Percentiles rank a stretch among this genome's conserved stretches.
Conservation (phyloP, 129 eudicot genomes). For the Oenanthe sinensis region DNA sequence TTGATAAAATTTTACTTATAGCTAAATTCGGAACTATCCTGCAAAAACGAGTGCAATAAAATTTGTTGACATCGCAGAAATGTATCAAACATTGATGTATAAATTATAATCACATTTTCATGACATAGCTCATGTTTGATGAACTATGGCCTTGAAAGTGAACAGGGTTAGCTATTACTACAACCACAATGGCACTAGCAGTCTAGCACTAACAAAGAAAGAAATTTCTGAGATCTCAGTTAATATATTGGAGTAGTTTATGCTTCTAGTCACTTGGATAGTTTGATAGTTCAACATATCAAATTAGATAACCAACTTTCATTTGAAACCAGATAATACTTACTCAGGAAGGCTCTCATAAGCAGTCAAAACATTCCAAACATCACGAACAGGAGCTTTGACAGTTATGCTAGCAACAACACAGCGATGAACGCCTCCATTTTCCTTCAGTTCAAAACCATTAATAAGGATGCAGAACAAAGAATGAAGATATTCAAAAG, state of each 20-base stretch:
- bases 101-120: neutral
- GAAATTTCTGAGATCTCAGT: neutral
- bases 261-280: neutral
- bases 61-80: slow-evolving; percentile 4
- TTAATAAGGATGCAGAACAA: slow-evolving; percentile 15
- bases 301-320: neutral
- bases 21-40: slow-evolving; percentile 97
- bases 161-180: neutral
- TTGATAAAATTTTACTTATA: slow-evolving; percentile 77
- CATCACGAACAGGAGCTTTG: slow-evolving; percentile 96
- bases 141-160: neutral
- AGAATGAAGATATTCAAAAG: slow-evolving; percentile 2
- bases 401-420: slow-evolving; percentile 95
- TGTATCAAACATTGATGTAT: neutral
- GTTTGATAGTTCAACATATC: neutral
- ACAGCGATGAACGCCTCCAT: slow-evolving; percentile 96
- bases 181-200: neutral
- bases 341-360: slow-evolving; percentile 98
- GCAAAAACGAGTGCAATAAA: slow-evolving; percentile 36
- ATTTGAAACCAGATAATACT: slow-evolving; percentile 21
- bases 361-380: slow-evolving; percentile 86
- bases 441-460: slow-evolving; percentile 55
- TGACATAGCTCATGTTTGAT: neutral
- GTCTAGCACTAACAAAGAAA: neutral
- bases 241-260: neutral